Conservation (phyloP, 768 basidiomycete species). For the Boletus patriciae region DNA sequence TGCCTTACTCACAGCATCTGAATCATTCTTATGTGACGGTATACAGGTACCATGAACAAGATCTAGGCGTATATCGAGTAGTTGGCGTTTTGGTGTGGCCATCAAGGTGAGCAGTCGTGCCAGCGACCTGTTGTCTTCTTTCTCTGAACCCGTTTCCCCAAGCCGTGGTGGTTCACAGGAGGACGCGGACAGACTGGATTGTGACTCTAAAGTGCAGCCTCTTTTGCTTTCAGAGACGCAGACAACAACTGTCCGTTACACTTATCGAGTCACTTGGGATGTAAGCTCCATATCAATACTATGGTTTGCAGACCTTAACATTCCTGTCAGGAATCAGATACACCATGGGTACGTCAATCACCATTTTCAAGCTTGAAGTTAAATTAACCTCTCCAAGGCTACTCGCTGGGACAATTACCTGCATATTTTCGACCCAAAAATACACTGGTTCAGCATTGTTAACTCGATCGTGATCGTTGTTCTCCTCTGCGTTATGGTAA, state of each 20-base stretch:
- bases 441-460: constrained; percentile 95
- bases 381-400: constrained; percentile 51
- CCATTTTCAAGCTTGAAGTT: neutral
- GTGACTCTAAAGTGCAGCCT: constrained; percentile 47
- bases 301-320: constrained; percentile 2
- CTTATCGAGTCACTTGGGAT: constrained; percentile 86
- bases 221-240: constrained; percentile 62
- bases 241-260: constrained; percentile 71
- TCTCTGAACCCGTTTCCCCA: constrained; percentile 5
- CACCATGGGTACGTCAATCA: constrained; percentile 63
- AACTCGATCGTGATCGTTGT: constrained; percentile 91
- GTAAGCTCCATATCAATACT: constrained; percentile 42
- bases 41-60: constrained; percentile 75
- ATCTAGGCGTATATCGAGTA: constrained; percentile 71
- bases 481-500: constrained; percentile 92
- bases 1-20: neutral
- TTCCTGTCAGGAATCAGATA: constrained; percentile 69
- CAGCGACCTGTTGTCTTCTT: neutral
- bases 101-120: constrained; percentile 35
- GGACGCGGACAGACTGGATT: constrained; percentile 42
- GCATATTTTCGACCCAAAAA: constrained; percentile 88
- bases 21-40: constrained; percentile 9
- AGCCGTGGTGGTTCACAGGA: constrained; percentile 68
- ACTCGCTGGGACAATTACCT: constrained; percentile 97
- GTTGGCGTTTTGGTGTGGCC: constrained; percentile 94